Base-by-base conservation (phyloP, 306 rosid genomes). In the Inga laurina region DNA sequence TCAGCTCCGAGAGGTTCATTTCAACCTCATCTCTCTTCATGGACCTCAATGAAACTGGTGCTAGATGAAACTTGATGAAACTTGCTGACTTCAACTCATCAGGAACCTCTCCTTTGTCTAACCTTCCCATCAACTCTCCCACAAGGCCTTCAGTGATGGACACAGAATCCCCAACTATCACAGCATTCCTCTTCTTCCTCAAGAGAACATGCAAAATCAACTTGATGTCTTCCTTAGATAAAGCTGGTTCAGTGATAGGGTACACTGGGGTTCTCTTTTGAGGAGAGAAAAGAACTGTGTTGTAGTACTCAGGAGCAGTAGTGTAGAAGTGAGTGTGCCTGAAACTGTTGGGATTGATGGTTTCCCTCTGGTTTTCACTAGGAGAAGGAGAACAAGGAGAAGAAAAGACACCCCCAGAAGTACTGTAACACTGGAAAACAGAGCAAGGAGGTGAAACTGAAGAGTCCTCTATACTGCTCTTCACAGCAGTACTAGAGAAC, bases 371-470 rank as follows among this genome's bases (percentile, higher is more conserved):
- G 79, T 12, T 70, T 49, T 54, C 88, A 39, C 87, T 59, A 12
- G 90, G 81, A 70, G 93, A 88, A 85, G 97, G 97, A 3, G 97
- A 94, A 73, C 90, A 92, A 74, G 98, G 97, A 56, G 98, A 92
- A 80, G 94, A 94, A 79, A 88, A 92, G 62, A 91, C 89, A 65
- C 93, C 93, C 41, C 97, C 97, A 12, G 92, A 77, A 81, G 78
- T 86, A 11, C 79, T 84, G 76, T 88, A 89, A 85, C 90, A 92
- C 76, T 88, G 92, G 44, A 90, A 90, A 77, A 92, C 90, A 59
- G 97, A 88, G 61, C 93, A 76, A 22, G 91, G 64, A 69, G 78
- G 77, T 7, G 92, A 65, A 65, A 65, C 71, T 65, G 71, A 91
- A 22, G 83, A 88, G 49, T 94, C 95, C 74, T 94, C 98, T 22